phyloP scores from a whole-genome alignment of 1,139 yeast genomes.

The Tardiomyces depauwii region DNA sequence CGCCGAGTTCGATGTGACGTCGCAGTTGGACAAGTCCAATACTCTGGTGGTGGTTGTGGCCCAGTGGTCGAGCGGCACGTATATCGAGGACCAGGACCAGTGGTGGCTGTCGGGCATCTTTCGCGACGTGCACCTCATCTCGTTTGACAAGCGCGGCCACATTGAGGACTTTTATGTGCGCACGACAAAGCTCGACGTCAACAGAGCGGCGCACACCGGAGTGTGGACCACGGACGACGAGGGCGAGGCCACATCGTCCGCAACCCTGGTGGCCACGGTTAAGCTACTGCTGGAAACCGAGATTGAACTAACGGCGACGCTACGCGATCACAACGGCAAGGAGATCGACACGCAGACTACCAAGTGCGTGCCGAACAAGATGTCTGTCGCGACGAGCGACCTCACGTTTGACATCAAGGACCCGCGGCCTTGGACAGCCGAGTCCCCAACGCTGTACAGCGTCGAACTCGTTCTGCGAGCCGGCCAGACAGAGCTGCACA shows the following conservation, averaged over 20 bases:
- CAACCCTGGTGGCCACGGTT: too few species aligned
- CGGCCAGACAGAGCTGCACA: constrained; percentile 11
- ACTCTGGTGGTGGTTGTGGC: constrained; percentile 22
- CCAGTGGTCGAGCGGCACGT: constrained; percentile 26
- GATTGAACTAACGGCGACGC: too few species aligned
- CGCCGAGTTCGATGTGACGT: constrained; percentile 23
- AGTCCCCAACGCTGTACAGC: constrained; percentile 23
- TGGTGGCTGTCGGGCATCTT: constrained; percentile 29
- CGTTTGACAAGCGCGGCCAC: constrained; percentile 6
- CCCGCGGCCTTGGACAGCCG: constrained; percentile 28
- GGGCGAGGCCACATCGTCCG: too few species aligned
- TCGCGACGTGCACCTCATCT: constrained; percentile 13
- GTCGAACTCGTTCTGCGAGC: neutral
- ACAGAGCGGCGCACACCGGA: neutral
- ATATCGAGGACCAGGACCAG: constrained; percentile 30
- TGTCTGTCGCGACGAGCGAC: neutral
- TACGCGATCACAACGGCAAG: too few species aligned
- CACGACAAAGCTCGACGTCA: constrained; percentile 1
- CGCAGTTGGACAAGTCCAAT: constrained; percentile 7
- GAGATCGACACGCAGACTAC: too few species aligned
- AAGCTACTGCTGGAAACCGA: too few species aligned
- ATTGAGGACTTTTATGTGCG: constrained; percentile 12
- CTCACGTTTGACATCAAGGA: neutral
- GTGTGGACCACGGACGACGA: neutral
- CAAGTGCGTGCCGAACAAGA: neutral